These are phyloP conservation scores for Rhodosorus marinus DNA, from an alignment of 23 red algal genomes.

Conservation along the genomic window DNA sequence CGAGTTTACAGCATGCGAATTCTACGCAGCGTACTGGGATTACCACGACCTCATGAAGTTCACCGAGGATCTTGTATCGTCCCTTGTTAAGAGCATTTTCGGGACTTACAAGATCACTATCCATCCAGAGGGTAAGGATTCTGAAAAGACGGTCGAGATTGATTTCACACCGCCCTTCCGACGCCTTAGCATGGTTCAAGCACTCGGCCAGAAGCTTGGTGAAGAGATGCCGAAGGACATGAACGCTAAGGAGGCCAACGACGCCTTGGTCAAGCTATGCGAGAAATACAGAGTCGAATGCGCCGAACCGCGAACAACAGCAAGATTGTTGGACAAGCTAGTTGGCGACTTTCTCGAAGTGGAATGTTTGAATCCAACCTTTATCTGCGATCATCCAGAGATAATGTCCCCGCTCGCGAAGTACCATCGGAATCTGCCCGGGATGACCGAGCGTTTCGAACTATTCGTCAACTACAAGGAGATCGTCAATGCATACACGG, in stretches of 20 bases:
- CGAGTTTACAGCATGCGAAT: conserved; percentile 97
- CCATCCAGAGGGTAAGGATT: conserved; percentile 53
- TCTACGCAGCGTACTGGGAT: conserved; percentile 90
- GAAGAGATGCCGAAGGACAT: conserved; percentile 18
- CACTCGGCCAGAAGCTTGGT: conserved; percentile 30
- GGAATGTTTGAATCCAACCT: conserved; percentile 76
- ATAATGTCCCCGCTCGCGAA: conserved; percentile 91
- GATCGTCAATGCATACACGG: conserved; percentile 90
- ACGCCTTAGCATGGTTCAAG: conserved; percentile 59
- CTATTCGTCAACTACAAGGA: conserved; percentile 89
- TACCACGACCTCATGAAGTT: conserved; percentile 91
- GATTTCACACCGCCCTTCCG: conserved; percentile 87
- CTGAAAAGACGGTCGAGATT: conserved; percentile 36
- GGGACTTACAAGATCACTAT: conserved; percentile 32
- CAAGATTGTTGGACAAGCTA: conserved; percentile 73
- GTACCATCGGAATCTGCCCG: conserved; percentile 43
- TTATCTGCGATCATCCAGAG: conserved; percentile 91
- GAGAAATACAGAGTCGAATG: conserved; percentile 23
- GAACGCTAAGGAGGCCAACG: conserved; percentile 6
- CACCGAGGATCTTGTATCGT: conserved; percentile 60
- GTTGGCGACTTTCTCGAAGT: conserved; percentile 70
- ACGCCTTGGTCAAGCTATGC: conserved; percentile 12
- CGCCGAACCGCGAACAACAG: conserved; percentile 52
- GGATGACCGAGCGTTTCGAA: conserved; percentile 88
- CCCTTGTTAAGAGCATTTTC: conserved; percentile 31